phyloP scores from a whole-genome alignment of 495 filamentous ascomycete genomes.

The Aspergillus hancockii region DNA sequence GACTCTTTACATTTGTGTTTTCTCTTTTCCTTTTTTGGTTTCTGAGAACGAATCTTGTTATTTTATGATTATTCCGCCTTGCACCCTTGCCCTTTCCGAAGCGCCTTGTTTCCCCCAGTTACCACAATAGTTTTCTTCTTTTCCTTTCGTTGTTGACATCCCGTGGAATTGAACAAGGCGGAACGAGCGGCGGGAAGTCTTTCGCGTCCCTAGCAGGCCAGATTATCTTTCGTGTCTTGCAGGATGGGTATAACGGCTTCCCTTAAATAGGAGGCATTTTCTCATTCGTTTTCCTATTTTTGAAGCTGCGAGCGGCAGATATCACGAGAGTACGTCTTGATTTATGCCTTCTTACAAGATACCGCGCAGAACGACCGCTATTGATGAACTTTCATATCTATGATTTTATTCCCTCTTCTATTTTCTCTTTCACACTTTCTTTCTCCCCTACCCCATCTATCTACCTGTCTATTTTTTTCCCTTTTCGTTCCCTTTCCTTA shows the following conservation, averaged over 20 bases:
- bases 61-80: slow-evolving; percentile 24
- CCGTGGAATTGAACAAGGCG: slow-evolving; percentile 7
- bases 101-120: slow-evolving; percentile 15
- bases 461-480: slow-evolving; percentile 3
- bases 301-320: slow-evolving; percentile 27
- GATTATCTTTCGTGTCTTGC: slow-evolving; percentile 13
- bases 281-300: slow-evolving; percentile 15
- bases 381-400: slow-evolving; percentile 26
- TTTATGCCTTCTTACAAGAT: slow-evolving; percentile 33
- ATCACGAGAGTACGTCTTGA: slow-evolving; percentile 30
- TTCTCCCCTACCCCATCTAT: not conserved
- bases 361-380: slow-evolving; percentile 26
- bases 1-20: slow-evolving; percentile 15
- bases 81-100: slow-evolving; percentile 5
- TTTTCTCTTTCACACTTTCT: slow-evolving; percentile 3
- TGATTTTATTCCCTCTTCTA: slow-evolving; percentile 12
- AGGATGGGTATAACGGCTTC: slow-evolving; percentile 14
- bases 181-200: not conserved
- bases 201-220: slow-evolving; percentile 1
- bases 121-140: not conserved
- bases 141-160: not conserved
- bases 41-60: slow-evolving; percentile 26
- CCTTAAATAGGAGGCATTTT: slow-evolving; percentile 15
- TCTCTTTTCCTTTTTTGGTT: slow-evolving; percentile 21
- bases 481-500: not conserved